These are phyloP conservation scores for Ramaria rubella DNA, from an alignment of 768 basidiomycete genomes.

Conservation along the genomic window DNA sequence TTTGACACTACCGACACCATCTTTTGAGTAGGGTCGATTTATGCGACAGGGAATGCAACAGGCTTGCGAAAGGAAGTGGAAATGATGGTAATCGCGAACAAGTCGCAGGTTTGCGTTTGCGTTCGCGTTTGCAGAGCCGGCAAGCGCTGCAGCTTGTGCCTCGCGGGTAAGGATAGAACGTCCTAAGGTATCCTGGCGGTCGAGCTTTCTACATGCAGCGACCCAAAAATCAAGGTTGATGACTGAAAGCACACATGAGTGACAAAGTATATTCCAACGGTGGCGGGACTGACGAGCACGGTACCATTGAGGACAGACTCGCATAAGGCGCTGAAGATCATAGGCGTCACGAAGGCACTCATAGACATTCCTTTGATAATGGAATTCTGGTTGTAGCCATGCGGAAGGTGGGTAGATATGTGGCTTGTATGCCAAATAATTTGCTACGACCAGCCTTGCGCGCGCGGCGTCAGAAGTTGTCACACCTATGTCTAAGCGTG, in stretches of 20 bases:
- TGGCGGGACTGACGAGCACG: conserved; percentile 6
- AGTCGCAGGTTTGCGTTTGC: not conserved
- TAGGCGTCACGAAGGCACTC: conserved; percentile 6
- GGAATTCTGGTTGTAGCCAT: conserved; percentile 10
- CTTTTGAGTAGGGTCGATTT: conserved; percentile 45
- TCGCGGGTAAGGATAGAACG: not conserved
- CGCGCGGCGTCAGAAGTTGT: conserved; percentile 12
- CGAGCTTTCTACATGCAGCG: conserved; percentile 7
- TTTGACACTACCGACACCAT: conserved; percentile 49
- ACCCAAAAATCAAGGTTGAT: conserved; percentile 9
- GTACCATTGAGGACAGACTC: conserved; percentile 12
- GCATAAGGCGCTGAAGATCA: conserved; percentile 9
- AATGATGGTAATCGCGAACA: conserved; percentile 1
- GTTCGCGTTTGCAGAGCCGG: not conserved
- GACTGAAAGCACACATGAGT: conserved; percentile 8
- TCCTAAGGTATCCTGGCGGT: conserved; percentile 4
- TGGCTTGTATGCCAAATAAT: conserved; percentile 9
- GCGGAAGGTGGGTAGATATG: conserved; percentile 1
- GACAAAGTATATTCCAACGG: not conserved
- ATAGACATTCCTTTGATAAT: conserved; percentile 8
- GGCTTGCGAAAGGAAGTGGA: not conserved
- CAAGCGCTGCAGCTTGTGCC: not conserved
- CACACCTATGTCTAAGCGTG: conserved; percentile 5
- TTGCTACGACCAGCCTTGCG: conserved; percentile 7
- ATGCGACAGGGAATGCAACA: conserved; percentile 62